These are phyloP conservation scores for Solanum okadae DNA, from an alignment of 257 asterid genomes.

Conservation along the genomic window DNA sequence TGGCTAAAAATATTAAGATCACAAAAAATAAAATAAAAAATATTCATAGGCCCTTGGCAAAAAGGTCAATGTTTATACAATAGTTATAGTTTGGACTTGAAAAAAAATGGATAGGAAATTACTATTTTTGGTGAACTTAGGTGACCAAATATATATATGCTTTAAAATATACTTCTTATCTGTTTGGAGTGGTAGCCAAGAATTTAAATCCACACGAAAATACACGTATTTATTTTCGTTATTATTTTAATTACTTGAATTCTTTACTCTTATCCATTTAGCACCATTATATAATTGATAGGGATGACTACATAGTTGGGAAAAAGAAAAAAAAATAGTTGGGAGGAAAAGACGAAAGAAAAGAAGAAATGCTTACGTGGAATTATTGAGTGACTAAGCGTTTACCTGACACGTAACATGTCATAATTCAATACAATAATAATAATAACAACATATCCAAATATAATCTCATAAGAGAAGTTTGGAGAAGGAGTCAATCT, in stretches of 20 bases:
- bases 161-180: neutral
- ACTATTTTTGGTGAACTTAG: neutral
- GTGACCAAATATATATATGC: neutral
- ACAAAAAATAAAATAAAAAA: neutral
- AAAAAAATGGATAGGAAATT: neutral
- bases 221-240: neutral
- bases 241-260: neutral
- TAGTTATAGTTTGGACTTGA: neutral
- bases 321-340: no score
- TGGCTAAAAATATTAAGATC: neutral
- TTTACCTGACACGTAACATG: neutral
- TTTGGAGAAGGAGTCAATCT: neutral
- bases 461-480: neutral
- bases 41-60: neutral
- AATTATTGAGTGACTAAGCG: neutral
- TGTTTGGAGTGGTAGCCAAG: neutral
- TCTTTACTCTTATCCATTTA: neutral
- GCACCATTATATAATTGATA: neutral
- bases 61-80: neutral
- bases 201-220: neutral
- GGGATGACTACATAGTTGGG: neutral
- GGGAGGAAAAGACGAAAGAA: neutral
- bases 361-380: neutral
- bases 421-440: neutral
- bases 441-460: neutral